Evolutionary conservation across 768 basidiomycete species (phyloP), one percentile per base, ranked within the genome.

Genomic region (Kwoniella newhampshirensis): DNA sequence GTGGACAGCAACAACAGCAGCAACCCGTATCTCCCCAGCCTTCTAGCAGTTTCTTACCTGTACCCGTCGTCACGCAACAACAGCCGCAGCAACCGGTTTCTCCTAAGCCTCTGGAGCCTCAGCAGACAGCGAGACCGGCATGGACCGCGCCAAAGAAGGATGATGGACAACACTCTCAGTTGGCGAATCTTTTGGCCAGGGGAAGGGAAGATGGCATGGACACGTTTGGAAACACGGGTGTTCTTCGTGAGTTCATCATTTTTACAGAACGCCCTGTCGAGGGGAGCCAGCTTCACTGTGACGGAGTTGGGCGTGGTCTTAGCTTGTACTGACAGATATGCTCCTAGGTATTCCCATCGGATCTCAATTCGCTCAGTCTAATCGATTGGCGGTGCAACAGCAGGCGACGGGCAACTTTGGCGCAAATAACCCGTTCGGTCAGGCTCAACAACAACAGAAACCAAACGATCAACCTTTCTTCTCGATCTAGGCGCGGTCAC

Each of bases 141-240:
- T 48, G 48, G 60, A 40, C 46, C 64, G 52, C 63, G 28, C 68
- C 64, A 43, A 62, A 57, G 28, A 75, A 67, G 47, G 77, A 78
- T 51, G 89, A 94, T 74, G 84, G 88, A 59, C 83, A 85, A 55
- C 82, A 90, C 70, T 73, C 84, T 13, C 82, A 86, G 35, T 82
- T 99, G 51, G 92, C 93, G 2, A 80, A 76, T 51, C 77, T 97
- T 66, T 85, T 97, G 61, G 93, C 89, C 5, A 89, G 88, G 42
- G 66, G 67, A 2, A 76, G 81, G 25, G 93, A 96, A 54, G 91
- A 89, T 66, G 94, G 96, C 1, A 80, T 88, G 73, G 96, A 99
- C 77, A 94, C 94, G 51, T 98, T 97, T 71, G 94, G 94, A 48
- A 99, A 98, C 74, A 67, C 84, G 28, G 94, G 94, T 18, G 60